These are phyloP conservation scores for Penicillium palitans DNA, from an alignment of 2,329 filamentous ascomycete species.

Conservation along the genomic window DNA sequence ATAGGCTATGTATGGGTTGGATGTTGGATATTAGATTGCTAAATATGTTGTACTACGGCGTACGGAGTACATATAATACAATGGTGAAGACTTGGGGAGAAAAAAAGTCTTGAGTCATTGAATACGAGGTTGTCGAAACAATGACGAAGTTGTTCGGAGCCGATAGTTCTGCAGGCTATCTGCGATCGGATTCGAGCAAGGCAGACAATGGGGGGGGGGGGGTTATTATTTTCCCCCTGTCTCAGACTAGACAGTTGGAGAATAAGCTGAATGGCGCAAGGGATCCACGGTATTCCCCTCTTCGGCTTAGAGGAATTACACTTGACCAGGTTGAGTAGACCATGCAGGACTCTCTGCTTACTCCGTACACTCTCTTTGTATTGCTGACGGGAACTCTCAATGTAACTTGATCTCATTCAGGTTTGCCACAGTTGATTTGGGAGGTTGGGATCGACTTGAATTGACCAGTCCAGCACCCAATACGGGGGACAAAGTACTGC, in stretches of 20 bases:
- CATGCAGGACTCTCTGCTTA: background rate
- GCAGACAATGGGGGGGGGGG: constrained; percentile 6
- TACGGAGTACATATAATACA: too few species aligned
- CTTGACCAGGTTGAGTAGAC: background rate
- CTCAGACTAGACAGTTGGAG: constrained; percentile 17
- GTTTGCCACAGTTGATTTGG: constrained; percentile 1
- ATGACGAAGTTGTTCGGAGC: background rate
- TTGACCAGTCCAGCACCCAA: constrained; percentile 1
- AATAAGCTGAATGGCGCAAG: constrained; percentile 18
- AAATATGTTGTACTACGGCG: too few species aligned
- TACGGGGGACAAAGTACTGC: constrained; percentile 1
- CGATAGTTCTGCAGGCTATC: background rate
- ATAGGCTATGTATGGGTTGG: background rate
- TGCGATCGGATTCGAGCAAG: constrained; percentile 5
- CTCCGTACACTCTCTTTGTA: background rate
- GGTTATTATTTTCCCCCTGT: constrained; percentile 12
- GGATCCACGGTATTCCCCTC: constrained; percentile 19
- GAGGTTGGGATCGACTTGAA: background rate
- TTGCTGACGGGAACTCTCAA: background rate
- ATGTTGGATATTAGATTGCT: background rate
- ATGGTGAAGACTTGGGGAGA: too few species aligned
- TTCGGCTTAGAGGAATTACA: background rate
- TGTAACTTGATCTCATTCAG: background rate
- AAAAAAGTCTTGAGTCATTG: background rate
- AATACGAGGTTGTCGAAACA: background rate